These are phyloP conservation scores for Nicotiana attenuata DNA, from an alignment of 257 asterid species.

Conservation along the genomic window DNA sequence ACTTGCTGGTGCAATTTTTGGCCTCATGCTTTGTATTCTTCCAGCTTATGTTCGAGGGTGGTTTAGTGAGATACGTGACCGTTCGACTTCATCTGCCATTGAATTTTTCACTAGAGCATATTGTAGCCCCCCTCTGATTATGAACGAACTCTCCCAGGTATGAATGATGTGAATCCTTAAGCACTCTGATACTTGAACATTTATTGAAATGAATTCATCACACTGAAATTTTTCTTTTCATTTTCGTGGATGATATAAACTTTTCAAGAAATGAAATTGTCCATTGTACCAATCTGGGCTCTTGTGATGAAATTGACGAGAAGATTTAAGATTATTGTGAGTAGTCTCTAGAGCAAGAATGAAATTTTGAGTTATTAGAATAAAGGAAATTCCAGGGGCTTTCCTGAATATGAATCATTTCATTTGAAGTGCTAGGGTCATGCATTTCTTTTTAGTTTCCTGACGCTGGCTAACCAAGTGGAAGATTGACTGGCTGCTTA, in stretches of 20 bases:
- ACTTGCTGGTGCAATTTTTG: constrained; percentile 81
- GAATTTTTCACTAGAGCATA: constrained; percentile 88
- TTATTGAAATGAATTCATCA: not conserved
- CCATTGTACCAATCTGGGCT: not conserved
- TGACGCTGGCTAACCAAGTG: not conserved
- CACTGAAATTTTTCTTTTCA: not conserved
- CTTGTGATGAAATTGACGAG: not conserved
- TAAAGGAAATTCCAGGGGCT: not conserved
- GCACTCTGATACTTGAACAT: not conserved
- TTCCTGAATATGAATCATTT: not conserved
- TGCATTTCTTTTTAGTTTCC: not conserved
- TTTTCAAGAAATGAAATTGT: not conserved
- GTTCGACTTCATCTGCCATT: constrained; percentile 70
- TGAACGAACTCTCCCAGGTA: constrained; percentile 84
- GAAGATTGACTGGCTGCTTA: not conserved
- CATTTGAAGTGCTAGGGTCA: not conserved
- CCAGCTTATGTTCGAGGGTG: constrained; percentile 98
- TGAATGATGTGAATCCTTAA: constrained; percentile 9
- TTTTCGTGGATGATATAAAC: not conserved
- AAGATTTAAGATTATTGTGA: not conserved
- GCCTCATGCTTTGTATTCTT: constrained; percentile 85
- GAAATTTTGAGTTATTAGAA: not conserved
- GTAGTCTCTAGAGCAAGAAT: not conserved
- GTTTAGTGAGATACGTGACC: constrained; percentile 84
- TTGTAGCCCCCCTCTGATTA: constrained; percentile 87